Evolutionary conservation across 106 monocot species (phyloP).

Genomic region (Phalaenopsis equestris): DNA sequence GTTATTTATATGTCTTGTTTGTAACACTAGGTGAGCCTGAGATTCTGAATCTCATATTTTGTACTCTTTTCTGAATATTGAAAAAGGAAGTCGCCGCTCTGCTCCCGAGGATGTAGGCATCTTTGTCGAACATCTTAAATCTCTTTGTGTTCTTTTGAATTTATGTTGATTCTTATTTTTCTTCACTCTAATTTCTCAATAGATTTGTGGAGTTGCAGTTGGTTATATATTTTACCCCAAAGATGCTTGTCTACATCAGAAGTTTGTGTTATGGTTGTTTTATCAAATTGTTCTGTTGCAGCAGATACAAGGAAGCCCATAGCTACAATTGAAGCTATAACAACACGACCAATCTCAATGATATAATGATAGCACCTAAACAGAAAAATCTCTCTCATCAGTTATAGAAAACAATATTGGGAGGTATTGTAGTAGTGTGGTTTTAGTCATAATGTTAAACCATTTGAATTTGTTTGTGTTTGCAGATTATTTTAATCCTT

Average conservation of each 20-base stretch:
- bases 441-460: not conserved
- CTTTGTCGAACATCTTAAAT: constrained; percentile 28
- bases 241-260: constrained; percentile 21
- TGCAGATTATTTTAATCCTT: too few relatives aligned
- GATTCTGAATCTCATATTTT: too few relatives aligned
- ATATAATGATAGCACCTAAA: constrained; percentile 73
- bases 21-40: too few relatives aligned
- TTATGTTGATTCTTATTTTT: too few relatives aligned
- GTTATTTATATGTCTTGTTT: too few relatives aligned
- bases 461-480: too few relatives aligned
- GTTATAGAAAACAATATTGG: not conserved
- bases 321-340: constrained; percentile 71
- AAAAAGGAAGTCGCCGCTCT: constrained; percentile 66
- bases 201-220: constrained; percentile 50
- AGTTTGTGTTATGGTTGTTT: constrained; percentile 6
- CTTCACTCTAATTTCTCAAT: too few relatives aligned
- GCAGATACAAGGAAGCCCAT: constrained; percentile 96
- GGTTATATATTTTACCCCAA: constrained; percentile 39
- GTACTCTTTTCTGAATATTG: too few relatives aligned
- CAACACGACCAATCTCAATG: constrained; percentile 92
- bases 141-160: too few relatives aligned
- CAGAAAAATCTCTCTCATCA: not conserved
- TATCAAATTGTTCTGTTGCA: constrained; percentile 8
- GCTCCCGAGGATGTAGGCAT: constrained; percentile 71
- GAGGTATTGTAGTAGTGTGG: not conserved